A percentile compares a stretch with the other conserved stretches of the same genome.
Evolutionary conservation across 768 basidiomycete species (phyloP).

Genomic region (Lactarius vividus): DNA sequence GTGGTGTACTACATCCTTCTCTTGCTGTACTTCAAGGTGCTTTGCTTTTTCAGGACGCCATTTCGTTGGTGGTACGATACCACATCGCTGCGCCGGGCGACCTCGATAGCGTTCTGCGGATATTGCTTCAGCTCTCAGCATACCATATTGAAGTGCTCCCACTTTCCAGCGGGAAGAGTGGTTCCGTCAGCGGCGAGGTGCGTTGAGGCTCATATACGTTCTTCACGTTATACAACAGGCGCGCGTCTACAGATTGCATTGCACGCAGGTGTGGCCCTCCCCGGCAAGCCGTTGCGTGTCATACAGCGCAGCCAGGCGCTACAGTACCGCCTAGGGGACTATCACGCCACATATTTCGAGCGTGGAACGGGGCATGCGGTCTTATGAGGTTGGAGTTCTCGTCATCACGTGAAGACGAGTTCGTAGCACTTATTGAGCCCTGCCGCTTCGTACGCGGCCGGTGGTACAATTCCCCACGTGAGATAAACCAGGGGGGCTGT

Average conservation of each 20-base stretch:
- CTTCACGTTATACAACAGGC: neutral
- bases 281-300: slow-evolving; percentile 36
- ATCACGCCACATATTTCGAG: slow-evolving; percentile 64
- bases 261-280: slow-evolving; percentile 51
- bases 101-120: slow-evolving; percentile 57
- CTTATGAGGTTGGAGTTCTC: slow-evolving; percentile 37
- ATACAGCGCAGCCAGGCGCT: slow-evolving; percentile 55
- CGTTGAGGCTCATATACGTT: slow-evolving; percentile 16
- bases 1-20: neutral
- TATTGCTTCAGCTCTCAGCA: slow-evolving; percentile 58
- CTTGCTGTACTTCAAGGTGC: neutral
- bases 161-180: slow-evolving; percentile 71
- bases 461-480: neutral
- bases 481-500: neutral
- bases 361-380: slow-evolving; percentile 68
- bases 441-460: neutral
- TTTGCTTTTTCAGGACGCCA: slow-evolving; percentile 41
- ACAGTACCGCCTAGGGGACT: slow-evolving; percentile 71
- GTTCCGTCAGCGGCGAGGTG: slow-evolving; percentile 76
- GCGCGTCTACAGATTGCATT: slow-evolving; percentile 50
- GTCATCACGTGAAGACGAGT: neutral
- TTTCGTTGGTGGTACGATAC: slow-evolving; percentile 61
- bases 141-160: slow-evolving; percentile 73
- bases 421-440: neutral
- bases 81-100: slow-evolving; percentile 54